Conservation (phyloP, 352 stramenopile genomes). For the Globisporangium acanthophoron region DNA sequence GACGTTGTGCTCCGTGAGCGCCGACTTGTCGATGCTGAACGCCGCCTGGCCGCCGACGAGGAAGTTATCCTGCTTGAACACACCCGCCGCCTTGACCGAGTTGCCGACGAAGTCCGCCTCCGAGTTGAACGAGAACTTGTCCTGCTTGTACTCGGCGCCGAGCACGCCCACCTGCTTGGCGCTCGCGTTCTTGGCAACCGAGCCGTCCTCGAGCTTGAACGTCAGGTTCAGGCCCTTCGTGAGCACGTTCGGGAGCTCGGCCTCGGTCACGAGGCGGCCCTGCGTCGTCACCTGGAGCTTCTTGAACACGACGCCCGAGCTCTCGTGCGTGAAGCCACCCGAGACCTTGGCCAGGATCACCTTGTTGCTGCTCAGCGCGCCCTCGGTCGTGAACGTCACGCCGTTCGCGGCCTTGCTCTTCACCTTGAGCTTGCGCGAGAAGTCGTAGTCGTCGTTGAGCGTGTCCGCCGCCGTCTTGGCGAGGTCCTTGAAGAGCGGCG, state of each 20-base stretch:
- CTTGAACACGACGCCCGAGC: slow-evolving; percentile 68
- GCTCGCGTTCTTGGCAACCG: slow-evolving; percentile 67
- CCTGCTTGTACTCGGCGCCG: slow-evolving; percentile 70
- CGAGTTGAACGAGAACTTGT: slow-evolving; percentile 52
- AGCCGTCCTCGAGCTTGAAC: slow-evolving; percentile 79
- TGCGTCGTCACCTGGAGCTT: slow-evolving; percentile 87
- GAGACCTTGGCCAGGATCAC: slow-evolving; percentile 81
- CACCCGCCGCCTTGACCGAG: slow-evolving; percentile 47
- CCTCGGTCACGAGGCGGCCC: slow-evolving; percentile 68
- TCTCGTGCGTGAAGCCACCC: slow-evolving; percentile 56
- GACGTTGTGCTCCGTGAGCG: slow-evolving; percentile 79
- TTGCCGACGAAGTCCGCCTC: slow-evolving; percentile 52
- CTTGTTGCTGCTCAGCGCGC: slow-evolving; percentile 83
- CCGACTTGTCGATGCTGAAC: slow-evolving; percentile 80
- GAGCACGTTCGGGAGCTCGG: slow-evolving; percentile 73
- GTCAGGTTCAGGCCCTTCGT: slow-evolving; percentile 78
- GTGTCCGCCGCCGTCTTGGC: slow-evolving; percentile 81
- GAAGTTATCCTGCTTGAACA: slow-evolving; percentile 68
- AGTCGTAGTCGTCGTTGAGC: slow-evolving; percentile 88
- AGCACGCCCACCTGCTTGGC: slow-evolving; percentile 73
- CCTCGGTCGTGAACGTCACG: slow-evolving; percentile 84
- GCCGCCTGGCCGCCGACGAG: slow-evolving; percentile 61
- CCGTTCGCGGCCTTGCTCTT: slow-evolving; percentile 86
- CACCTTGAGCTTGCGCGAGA: slow-evolving; percentile 88
- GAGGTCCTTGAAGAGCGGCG: slow-evolving; percentile 78